phyloP scores from a whole-genome alignment of 148 eudicot genomes.

The Nepenthes mirabilis region DNA sequence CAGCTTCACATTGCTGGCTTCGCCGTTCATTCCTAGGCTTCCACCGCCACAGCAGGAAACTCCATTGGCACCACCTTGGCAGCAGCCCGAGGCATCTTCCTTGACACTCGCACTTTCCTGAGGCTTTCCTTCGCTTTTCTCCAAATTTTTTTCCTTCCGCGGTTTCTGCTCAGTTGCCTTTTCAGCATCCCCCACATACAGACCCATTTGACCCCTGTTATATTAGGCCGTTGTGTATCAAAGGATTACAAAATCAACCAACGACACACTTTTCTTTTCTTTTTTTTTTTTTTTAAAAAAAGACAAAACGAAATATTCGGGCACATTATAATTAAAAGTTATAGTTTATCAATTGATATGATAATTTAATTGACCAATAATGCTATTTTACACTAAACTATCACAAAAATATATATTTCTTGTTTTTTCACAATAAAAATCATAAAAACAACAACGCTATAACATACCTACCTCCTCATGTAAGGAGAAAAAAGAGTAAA shows the following conservation, averaged over 20 bases:
- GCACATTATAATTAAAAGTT: too few species aligned
- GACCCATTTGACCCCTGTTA: conserved; percentile 83
- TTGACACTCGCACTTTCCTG: conserved; percentile 19
- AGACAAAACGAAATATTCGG: too few species aligned
- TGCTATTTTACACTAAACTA: too few species aligned
- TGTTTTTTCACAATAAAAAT: too few species aligned
- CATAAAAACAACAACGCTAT: too few species aligned
- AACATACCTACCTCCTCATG: too few species aligned
- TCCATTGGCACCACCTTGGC: conserved; percentile 67
- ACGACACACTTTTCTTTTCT: background rate
- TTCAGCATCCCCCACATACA: conserved; percentile 26
- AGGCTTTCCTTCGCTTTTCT: conserved; percentile 19
- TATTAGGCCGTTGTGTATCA: conserved; percentile 7
- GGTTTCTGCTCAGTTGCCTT: conserved; percentile 27
- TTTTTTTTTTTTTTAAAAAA: too few species aligned
- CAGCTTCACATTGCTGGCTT: conserved; percentile 21
- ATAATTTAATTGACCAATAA: too few species aligned
- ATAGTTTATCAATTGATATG: too few species aligned
- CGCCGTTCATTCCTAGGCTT: conserved; percentile 26
- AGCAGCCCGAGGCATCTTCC: conserved; percentile 43
- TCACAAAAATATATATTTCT: too few species aligned
- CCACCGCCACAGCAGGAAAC: conserved; percentile 59
- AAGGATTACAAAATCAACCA: background rate
- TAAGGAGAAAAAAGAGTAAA: too few species aligned
- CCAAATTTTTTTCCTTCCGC: conserved; percentile 4